Conservation (phyloP, 495 filamentous ascomycete species). For the Neurospora hispaniola region DNA sequence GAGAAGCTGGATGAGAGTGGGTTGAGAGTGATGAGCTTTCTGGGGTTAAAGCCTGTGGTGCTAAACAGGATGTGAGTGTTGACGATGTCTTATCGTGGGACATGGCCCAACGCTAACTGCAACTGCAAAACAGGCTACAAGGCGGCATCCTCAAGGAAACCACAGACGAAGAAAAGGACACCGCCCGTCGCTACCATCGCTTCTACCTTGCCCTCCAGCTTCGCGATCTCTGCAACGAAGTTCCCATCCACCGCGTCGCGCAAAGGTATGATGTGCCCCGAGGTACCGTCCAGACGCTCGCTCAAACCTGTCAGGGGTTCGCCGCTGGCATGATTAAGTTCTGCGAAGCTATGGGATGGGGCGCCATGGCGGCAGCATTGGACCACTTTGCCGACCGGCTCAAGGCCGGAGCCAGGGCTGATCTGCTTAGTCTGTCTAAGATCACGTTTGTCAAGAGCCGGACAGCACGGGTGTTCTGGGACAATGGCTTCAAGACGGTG, state of each 20-base stretch:
- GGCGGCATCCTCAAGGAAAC: constrained; percentile 57
- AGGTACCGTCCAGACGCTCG: constrained; percentile 60
- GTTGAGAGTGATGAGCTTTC: constrained; percentile 54
- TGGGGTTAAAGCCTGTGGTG: constrained; percentile 58
- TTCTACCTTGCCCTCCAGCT: constrained; percentile 75
- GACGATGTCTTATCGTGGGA: not conserved
- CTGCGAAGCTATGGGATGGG: constrained; percentile 66
- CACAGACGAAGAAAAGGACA: constrained; percentile 47
- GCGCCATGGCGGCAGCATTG: constrained; percentile 60
- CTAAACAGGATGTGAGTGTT: constrained; percentile 58
- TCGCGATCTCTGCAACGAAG: constrained; percentile 71
- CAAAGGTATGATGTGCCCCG: constrained; percentile 58
- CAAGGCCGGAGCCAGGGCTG: constrained; percentile 62
- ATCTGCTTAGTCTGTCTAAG: constrained; percentile 62
- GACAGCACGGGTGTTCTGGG: constrained; percentile 65
- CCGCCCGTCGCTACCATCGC: constrained; percentile 56
- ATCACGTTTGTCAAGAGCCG: constrained; percentile 70
- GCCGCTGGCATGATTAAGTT: constrained; percentile 69
- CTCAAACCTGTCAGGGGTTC: constrained; percentile 69
- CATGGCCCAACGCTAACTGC: constrained; percentile 15
- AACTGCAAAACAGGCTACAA: constrained; percentile 44
- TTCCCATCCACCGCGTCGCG: constrained; percentile 59
- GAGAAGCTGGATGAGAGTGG: constrained; percentile 61
- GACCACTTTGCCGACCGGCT: constrained; percentile 70
- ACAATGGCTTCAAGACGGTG: constrained; percentile 63